Base-by-base conservation (phyloP, 148 eudicot genomes). In the Nyssa sinensis region DNA sequence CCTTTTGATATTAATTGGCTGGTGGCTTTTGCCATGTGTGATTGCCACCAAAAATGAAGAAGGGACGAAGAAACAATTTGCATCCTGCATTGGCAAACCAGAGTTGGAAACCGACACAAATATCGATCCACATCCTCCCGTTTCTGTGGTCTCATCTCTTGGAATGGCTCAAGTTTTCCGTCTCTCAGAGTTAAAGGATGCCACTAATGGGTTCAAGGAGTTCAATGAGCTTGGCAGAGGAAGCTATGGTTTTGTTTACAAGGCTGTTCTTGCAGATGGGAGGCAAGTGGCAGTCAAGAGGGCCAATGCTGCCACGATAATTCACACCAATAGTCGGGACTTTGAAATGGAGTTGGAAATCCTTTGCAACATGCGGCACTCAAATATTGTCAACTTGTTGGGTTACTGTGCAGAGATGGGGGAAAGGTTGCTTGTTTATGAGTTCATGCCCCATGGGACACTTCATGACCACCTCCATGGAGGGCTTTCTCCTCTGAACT, bases 341-440 rank as follows among this genome's bases (percentile, higher is more conserved):
- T 95, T 95, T 51, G 98, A 95, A 57, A 82, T 70, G 70, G 96
- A 92, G 80, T 77, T 95, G 71, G 98, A 95, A 77, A 82, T 92
- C 67, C 94, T 95, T 27, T 95, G 98, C 81, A 88, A 84, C 17
- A 64, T 92, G 37, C 77, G 98, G 51, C 96, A 95, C 32, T 62
- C 81, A 33, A 89, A 92, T 80, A 89, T 95, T 1, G 94, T 95
- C n/a, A 95, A 95, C 73, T 81, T 95, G 75, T 71, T 95, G 68
- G 98, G 98, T 6, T 95, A 95, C 44, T 95, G 98, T 24, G 85
- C 89, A 2, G 98, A 95, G 71, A 95, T 95, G 98, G 98, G 98
- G 8, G 98, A 95, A 81, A 85, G 97, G 70, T 75, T 95, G 47
- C 85, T 95, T 4, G 98, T 95, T n/a, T 95, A 95, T 28, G 98